Conservation (phyloP, 805 yeast species). For the Kluyveromyces dobzhanskii region DNA sequence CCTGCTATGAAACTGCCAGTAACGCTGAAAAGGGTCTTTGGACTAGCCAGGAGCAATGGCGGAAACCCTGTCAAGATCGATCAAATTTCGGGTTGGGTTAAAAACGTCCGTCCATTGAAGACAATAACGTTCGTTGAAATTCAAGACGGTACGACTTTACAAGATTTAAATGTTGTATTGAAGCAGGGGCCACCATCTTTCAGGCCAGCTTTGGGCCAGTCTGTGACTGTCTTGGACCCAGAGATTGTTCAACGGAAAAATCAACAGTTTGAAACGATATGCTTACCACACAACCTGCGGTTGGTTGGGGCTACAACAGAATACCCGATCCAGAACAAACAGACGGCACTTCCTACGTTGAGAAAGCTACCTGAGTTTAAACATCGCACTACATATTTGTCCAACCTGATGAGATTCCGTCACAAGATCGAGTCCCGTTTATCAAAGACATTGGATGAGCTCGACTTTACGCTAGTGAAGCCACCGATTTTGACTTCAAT, state of each 20-base stretch:
- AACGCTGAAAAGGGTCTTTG: conserved; percentile 11
- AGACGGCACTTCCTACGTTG: conserved; percentile 54
- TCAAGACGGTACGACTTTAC: conserved; percentile 62
- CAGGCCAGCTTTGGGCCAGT: conserved; percentile 13
- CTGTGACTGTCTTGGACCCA: conserved; percentile 1
- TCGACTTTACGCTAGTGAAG: conserved; percentile 59
- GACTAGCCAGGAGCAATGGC: not conserved
- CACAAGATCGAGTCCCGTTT: conserved; percentile 54
- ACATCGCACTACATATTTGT: conserved; percentile 59
- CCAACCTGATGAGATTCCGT: conserved; percentile 63
- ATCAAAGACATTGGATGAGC: conserved; percentile 42
- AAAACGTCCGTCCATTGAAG: conserved; percentile 62
- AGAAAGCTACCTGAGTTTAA: conserved; percentile 71
- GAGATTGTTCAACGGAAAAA: conserved; percentile 32
- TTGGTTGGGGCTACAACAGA: conserved; percentile 56
- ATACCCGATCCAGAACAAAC: conserved; percentile 82
- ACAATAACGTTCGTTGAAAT: conserved; percentile 74
- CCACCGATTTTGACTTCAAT: conserved; percentile 85
- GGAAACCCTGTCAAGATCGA: conserved; percentile 5
- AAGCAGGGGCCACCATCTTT: conserved; percentile 38
- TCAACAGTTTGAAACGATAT: conserved; percentile 40
- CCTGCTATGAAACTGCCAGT: conserved; percentile 7
- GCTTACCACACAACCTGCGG: conserved; percentile 29
- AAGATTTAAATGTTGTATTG: conserved; percentile 48
- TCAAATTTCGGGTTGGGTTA: conserved; percentile 63